Conservation (phyloP, 73 alveolate species). For the Paramecium tetraurelia region DNA sequence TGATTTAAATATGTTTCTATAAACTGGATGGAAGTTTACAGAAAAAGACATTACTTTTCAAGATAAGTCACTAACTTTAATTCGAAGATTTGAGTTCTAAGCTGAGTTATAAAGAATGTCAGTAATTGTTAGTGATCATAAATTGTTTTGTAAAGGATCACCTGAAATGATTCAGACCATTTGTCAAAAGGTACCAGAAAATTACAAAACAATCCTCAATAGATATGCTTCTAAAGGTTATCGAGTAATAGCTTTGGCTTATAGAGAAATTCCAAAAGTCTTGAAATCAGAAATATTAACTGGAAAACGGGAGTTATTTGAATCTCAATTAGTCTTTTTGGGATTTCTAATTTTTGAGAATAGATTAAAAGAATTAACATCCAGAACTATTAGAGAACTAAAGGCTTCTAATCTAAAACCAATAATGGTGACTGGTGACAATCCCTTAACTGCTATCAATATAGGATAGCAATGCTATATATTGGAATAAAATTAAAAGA, state of each 20-base stretch:
- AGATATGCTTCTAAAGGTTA: conserved; percentile 78
- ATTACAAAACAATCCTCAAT: conserved; percentile 71
- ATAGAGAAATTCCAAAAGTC: conserved; percentile 61
- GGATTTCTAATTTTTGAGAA: conserved; percentile 85
- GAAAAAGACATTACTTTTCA: conserved; percentile 61
- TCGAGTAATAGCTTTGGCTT: conserved; percentile 81
- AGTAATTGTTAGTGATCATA: conserved; percentile 64
- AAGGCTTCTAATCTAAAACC: conserved; percentile 38
- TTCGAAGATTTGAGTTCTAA: conserved; percentile 81
- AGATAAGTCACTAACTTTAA: conserved; percentile 48
- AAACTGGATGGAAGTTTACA: conserved; percentile 73
- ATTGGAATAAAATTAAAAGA: not conserved
- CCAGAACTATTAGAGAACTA: not conserved
- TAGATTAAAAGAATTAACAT: conserved; percentile 79
- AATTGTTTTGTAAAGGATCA: conserved; percentile 82
- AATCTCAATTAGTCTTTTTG: conserved; percentile 70
- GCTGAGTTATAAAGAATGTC: conserved; percentile 84
- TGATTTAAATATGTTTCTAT: conserved; percentile 86
- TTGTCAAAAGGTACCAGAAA: conserved; percentile 68
- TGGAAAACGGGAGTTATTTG: conserved; percentile 74
- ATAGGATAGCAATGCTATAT: conserved; percentile 46
- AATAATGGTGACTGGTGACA: conserved; percentile 72
- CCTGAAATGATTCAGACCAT: conserved; percentile 86
- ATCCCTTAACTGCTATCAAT: conserved; percentile 65
- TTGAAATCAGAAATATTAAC: conserved; percentile 59